A percentile compares a stretch with the other conserved stretches of the same genome.
Conservation (phyloP, 305 asterid genomes). For the Fraxinus baroniana region DNA sequence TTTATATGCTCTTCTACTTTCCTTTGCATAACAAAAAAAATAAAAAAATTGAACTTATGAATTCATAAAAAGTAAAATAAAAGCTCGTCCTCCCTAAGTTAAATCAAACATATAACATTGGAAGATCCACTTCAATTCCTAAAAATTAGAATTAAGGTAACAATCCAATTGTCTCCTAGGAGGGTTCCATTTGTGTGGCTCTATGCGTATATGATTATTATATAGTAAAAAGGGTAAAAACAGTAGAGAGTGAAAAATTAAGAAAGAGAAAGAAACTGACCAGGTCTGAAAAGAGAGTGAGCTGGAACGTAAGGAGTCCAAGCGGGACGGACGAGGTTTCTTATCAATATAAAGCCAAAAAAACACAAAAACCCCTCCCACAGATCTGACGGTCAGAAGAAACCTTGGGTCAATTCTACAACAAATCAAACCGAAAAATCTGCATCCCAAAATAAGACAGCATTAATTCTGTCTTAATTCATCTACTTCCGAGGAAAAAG, state of each 20-base stretch:
- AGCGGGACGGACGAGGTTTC: slow-evolving; percentile 25
- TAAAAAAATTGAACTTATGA: not conserved
- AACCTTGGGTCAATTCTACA: slow-evolving; percentile 12
- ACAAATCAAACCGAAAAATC: slow-evolving; percentile 1
- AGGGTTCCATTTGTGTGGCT: not conserved
- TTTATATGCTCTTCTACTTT: not conserved
- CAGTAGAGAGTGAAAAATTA: not conserved
- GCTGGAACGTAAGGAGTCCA: slow-evolving; percentile 34
- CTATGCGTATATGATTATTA: not conserved
- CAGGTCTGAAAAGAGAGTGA: slow-evolving; percentile 32
- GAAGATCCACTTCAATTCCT: not conserved
- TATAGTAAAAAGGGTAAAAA: not conserved
- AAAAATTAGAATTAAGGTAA: not conserved
- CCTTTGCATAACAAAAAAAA: not conserved
- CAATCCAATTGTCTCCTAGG: slow-evolving; percentile 3
- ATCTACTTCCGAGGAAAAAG: not conserved
- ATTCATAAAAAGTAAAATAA: not conserved
- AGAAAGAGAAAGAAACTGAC: slow-evolving; percentile 26
- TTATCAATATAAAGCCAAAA: slow-evolving; percentile 5
- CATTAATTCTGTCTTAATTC: not conserved
- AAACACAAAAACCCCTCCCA: not conserved
- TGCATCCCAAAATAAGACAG: not conserved
- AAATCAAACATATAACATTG: slow-evolving; percentile 14
- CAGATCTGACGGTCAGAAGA: slow-evolving; percentile 25
- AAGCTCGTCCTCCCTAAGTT: not conserved